Evolutionary conservation across 176 grass and related monocot species (phyloP), one percentile per base, ranked within the genome.

Genomic region (Oryza nivara): DNA sequence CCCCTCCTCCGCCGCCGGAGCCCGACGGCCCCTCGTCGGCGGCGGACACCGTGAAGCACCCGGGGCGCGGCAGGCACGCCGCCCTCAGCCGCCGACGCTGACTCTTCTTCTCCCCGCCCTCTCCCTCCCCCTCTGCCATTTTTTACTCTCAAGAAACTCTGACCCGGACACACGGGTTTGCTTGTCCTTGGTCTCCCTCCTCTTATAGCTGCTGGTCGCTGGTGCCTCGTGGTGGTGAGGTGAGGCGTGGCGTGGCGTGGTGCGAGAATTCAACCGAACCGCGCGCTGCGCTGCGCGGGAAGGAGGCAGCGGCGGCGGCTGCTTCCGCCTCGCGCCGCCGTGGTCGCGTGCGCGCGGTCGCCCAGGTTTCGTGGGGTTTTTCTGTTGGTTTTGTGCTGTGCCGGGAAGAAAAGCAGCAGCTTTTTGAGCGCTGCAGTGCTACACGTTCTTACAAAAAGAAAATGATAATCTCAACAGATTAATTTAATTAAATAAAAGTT

Each of bases 1-100:
- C 54, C 1, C 20, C 80, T 14, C 14, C 72, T 6, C 36, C 36
- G 5, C 5, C 76, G 44, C 79, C 83, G 70, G 46, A 46, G 30
- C 80, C 72, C 23, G 82, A 58, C 22, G 75, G 23, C 32, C 74
- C 84, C 41, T 71, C 82, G 22, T 56, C 85, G 0, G 78, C 20
- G 11, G 81, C 79, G 80, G 88, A 86, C 38, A 88, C 79, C 67
- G 51, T 89, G 68, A 98, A 93, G 89, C 91, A 98, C 60, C 85
- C 85, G 0, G 76, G 80, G 65, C 86, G 73, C 58, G 85, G 92
- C 56, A 95, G 75, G 83, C 85, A 94, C 69, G 77, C 81, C 45
- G 78, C 80, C 72, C 35, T 3, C 63, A 34, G 61, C 82, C 25
- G 28, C 85, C 43, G 49, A 52, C 60, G 16, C 51, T 60, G 5